Evolutionary conservation across 805 yeast species (phyloP).

Genomic region (Candida gorgasii): DNA sequence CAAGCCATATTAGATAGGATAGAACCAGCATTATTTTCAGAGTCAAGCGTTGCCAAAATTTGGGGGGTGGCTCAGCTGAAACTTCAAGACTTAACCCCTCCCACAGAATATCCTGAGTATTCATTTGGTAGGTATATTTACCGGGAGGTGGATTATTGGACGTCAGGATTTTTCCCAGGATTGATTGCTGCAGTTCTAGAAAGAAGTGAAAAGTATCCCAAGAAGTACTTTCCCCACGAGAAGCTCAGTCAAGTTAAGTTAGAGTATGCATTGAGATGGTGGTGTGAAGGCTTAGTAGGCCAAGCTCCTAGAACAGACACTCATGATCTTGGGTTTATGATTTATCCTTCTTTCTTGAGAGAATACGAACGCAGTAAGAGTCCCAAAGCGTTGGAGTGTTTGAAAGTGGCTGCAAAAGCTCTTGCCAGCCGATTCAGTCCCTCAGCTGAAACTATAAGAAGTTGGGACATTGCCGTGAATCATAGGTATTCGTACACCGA

Average conservation of each 20-base stretch:
- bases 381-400: conserved; percentile 17
- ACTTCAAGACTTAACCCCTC: conserved; percentile 11
- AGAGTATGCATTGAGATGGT: conserved; percentile 18
- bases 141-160: conserved; percentile 17
- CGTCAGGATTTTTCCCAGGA: conserved; percentile 19
- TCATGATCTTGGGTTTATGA: conserved; percentile 30
- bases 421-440: conserved; percentile 24
- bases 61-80: conserved; percentile 16
- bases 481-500: conserved; percentile 18
- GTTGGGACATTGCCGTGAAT: conserved; percentile 25
- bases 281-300: conserved; percentile 13
- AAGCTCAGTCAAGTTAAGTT: neutral
- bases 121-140: conserved; percentile 13
- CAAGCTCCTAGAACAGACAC: conserved; percentile 21
- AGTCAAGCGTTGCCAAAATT: conserved; percentile 15
- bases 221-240: conserved; percentile 7
- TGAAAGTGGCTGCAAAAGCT: conserved; percentile 26
- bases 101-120: conserved; percentile 14
- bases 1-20: neutral
- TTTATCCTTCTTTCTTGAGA: conserved; percentile 24
- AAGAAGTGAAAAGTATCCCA: conserved; percentile 14
- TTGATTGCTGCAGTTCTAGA: conserved; percentile 14
- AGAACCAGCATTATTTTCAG: conserved; percentile 11
- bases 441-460: conserved; percentile 22
- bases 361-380: conserved; percentile 20